Conservation (phyloP, 2,329 filamentous ascomycete species). For the Chaetomium strumarium region DNA sequence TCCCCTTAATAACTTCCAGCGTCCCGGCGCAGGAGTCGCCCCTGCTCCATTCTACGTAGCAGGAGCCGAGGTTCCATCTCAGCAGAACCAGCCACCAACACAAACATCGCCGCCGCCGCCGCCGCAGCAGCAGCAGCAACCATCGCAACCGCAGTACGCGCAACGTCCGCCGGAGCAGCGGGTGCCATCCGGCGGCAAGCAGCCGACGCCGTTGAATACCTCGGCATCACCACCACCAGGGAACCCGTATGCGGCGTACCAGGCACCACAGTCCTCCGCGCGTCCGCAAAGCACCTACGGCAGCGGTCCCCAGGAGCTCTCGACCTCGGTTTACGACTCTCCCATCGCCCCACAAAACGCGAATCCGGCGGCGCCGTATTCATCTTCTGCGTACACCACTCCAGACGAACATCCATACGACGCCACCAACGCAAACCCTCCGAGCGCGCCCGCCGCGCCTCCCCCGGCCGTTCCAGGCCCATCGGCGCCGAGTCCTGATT, state of each 20-base stretch:
- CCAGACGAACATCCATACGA: slow-evolving; percentile 37
- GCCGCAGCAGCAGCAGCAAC: slow-evolving; percentile 21
- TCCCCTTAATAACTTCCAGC: slow-evolving; percentile 51
- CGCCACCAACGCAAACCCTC: slow-evolving; percentile 27
- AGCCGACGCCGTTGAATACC: slow-evolving; percentile 47
- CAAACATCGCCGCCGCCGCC: too few relatives aligned
- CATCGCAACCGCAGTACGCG: slow-evolving; percentile 43
- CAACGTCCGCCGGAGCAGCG: slow-evolving; percentile 47
- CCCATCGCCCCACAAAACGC: slow-evolving; percentile 54
- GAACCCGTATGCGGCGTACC: slow-evolving; percentile 44
- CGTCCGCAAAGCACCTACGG: slow-evolving; percentile 64
- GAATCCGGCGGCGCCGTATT: slow-evolving; percentile 38
- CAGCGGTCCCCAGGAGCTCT: slow-evolving; percentile 64
- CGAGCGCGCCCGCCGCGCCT: slow-evolving; percentile 25
- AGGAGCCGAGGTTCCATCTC: slow-evolving; percentile 47
- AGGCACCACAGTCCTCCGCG: slow-evolving; percentile 39
- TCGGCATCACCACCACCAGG: slow-evolving; percentile 45
- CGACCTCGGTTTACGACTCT: slow-evolving; percentile 71
- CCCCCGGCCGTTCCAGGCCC: slow-evolving; percentile 26
- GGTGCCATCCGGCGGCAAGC: slow-evolving; percentile 41
- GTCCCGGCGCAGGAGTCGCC: slow-evolving; percentile 38
- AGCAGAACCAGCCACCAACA: slow-evolving; percentile 18
- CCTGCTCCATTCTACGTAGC: slow-evolving; percentile 62
- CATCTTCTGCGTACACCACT: slow-evolving; percentile 43
- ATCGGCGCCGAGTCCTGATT: slow-evolving; percentile 25